These are phyloP conservation scores for Curvularia sp. DNA, from an alignment of 2,329 filamentous ascomycete genomes.

Conservation along the genomic window DNA sequence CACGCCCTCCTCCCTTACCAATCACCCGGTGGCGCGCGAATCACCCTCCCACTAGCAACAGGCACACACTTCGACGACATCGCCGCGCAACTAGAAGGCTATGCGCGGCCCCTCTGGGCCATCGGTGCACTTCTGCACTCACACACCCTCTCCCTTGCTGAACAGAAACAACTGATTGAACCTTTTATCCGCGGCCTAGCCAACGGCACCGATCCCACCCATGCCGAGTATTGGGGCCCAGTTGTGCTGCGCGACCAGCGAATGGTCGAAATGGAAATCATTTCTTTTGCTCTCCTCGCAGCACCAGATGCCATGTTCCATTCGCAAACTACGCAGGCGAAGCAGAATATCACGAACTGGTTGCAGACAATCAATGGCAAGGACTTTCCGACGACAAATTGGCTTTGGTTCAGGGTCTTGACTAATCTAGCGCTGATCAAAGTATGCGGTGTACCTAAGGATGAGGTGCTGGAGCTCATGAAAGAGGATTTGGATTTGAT, in stretches of 20 bases:
- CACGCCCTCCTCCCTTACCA: constrained; percentile 39
- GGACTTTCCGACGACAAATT: constrained; percentile 58
- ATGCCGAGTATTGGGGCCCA: constrained; percentile 57
- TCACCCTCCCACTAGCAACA: constrained; percentile 40
- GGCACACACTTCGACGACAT: constrained; percentile 48
- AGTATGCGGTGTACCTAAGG: constrained; percentile 49
- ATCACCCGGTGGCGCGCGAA: constrained; percentile 40
- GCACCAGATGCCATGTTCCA: constrained; percentile 52
- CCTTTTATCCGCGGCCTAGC: constrained; percentile 43
- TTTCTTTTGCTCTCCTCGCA: constrained; percentile 58
- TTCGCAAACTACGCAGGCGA: constrained; percentile 37
- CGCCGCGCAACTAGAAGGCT: constrained; percentile 47
- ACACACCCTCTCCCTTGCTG: constrained; percentile 17
- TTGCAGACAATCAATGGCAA: constrained; percentile 54
- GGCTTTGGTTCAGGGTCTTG: constrained; percentile 62
- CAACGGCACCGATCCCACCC: constrained; percentile 45
- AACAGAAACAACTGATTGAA: constrained; percentile 29
- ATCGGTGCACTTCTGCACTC: constrained; percentile 41
- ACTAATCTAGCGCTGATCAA: constrained; percentile 57
- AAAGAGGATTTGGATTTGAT: constrained; percentile 53
- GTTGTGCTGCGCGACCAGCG: constrained; percentile 58
- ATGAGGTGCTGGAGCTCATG: constrained; percentile 49
- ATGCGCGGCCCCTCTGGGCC: constrained; percentile 44
- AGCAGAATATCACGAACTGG: constrained; percentile 52
- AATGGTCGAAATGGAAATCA: constrained; percentile 63